phyloP scores from a whole-genome alignment of 192 early-diverging fungal species.

The Coemansia aciculifera region DNA sequence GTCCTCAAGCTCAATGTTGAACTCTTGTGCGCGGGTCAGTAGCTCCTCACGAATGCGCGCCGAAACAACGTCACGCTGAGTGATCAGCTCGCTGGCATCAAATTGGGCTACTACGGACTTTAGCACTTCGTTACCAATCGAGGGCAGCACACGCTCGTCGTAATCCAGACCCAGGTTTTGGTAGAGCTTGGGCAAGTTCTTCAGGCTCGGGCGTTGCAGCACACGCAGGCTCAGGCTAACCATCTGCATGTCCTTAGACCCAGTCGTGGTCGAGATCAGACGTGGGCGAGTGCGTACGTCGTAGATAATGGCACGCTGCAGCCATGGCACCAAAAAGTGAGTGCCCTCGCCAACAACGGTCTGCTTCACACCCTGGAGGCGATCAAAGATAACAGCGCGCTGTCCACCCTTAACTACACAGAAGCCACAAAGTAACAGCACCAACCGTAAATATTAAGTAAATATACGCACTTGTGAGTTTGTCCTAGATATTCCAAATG shows the following conservation, averaged over 20 bases:
- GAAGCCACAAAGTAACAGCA: neutral
- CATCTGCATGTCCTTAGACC: conserved; percentile 99
- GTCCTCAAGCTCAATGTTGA: conserved; percentile 94
- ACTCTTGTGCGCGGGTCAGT: conserved; percentile 88
- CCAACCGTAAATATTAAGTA: neutral
- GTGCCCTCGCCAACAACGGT: conserved; percentile 87
- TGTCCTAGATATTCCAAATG: neutral
- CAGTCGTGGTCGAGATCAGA: conserved; percentile 98
- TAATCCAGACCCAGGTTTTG: conserved; percentile 92
- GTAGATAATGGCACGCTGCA: conserved; percentile 84
- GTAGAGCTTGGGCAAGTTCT: conserved; percentile 79
- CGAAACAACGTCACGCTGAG: conserved; percentile 95
- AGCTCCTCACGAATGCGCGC: conserved; percentile 91
- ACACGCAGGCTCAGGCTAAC: conserved; percentile 92
- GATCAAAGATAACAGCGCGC: conserved; percentile 96
- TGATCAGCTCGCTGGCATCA: conserved; percentile 96
- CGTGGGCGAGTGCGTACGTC: conserved; percentile 95
- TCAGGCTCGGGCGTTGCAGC: conserved; percentile 81
- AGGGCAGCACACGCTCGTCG: conserved; percentile 95
- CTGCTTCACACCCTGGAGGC: conserved; percentile 85
- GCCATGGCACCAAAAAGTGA: conserved; percentile 97
- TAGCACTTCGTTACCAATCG: conserved; percentile 98
- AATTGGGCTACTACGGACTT: conserved; percentile 98
- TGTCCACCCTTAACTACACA: conserved; percentile 88
- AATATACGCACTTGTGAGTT: neutral